phyloP scores from a whole-genome alignment of 345 rosid species.

The Odontarrhena argentea region DNA sequence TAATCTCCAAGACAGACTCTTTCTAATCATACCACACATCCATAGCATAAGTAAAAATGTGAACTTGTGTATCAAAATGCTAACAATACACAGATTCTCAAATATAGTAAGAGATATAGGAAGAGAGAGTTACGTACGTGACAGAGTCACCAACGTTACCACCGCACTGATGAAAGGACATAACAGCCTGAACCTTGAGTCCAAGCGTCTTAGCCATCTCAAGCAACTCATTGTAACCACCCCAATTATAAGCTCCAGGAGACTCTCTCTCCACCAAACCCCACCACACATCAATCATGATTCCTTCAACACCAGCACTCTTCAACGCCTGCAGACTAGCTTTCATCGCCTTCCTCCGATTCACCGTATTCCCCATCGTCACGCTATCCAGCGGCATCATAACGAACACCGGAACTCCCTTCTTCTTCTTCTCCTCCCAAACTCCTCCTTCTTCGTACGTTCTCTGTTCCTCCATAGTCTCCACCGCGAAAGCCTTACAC shows the following conservation, averaged over 20 bases:
- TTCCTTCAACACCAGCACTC: slow-evolving; percentile 94
- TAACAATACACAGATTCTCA: background rate
- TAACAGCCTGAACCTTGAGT: slow-evolving; percentile 94
- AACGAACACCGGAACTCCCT: slow-evolving; percentile 95
- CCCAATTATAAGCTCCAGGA: slow-evolving; percentile 90
- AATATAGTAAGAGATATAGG: background rate
- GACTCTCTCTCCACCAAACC: slow-evolving; percentile 91
- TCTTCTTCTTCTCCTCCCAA: slow-evolving; percentile 34
- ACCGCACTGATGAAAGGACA: slow-evolving; percentile 99
- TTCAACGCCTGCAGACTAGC: slow-evolving; percentile 92
- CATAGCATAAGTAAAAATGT: slow-evolving; percentile 7
- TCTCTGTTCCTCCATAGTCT: slow-evolving; percentile 38
- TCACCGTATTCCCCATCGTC: slow-evolving; percentile 72
- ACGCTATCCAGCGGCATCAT: slow-evolving; percentile 99
- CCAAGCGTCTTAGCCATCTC: slow-evolving; percentile 91
- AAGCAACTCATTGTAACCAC: slow-evolving; percentile 81
- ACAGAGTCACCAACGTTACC: slow-evolving; percentile 99
- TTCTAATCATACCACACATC: slow-evolving; percentile 21
- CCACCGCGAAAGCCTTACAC: slow-evolving; percentile 60
- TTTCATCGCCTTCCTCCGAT: slow-evolving; percentile 90
- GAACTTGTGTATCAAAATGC: background rate
- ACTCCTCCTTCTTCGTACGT: slow-evolving; percentile 45
- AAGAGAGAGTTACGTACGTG: slow-evolving; percentile 51
- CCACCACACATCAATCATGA: slow-evolving; percentile 99
- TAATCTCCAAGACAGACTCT: background rate